Base-by-base conservation (phyloP, 148 eudicot genomes). In the Polygonum maritimum region DNA sequence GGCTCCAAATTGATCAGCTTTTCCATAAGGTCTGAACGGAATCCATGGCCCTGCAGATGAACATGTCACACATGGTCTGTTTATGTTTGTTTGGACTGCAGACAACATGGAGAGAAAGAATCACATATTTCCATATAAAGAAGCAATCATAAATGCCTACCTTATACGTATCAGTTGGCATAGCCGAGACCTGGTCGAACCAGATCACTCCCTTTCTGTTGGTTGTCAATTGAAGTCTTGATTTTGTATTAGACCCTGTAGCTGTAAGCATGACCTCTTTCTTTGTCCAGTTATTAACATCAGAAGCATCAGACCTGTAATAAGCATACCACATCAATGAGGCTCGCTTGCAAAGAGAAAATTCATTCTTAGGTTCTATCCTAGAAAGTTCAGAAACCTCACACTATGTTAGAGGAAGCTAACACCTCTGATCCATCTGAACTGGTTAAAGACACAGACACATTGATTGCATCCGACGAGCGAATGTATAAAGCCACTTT, bases 141-240 rank as follows among this genome's bases (percentile, higher is more conserved):
- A 13, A 40, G 19, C 21, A 13, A 47, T 65, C 21, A 38, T 4
- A 36, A 26, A 40, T 31, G 45, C 7, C 0, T 58, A 89, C 98
- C 96, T 90, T 87, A 87, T 86, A 86, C 55, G 98, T 92, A 81
- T 89, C 91, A 65, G 87, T 76, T 71, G 98, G 97, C 96, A 95
- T 88, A 39, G 82, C 89, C 41, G 98, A 95, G 6, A 95, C 92
- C 86, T 95, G 98, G 84, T 95, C 98, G 73, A 95, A 84, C 97
- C 97, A 94, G 74, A 88, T 60, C 13, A 81, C 85, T 73, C 96
- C 89, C 76, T 83, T 88, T 58, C 69, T 85, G 44, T 78, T 83
- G n/a, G 96, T 92, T 54, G 93, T 95, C 78, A 95, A 74, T 69
- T 95, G 92, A 82, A 95, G 87, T 82, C 96, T 89, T 81, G 97